Base-by-base conservation (phyloP, 2,329 filamentous ascomycete genomes). In the Teratosphaeria destructans region DNA sequence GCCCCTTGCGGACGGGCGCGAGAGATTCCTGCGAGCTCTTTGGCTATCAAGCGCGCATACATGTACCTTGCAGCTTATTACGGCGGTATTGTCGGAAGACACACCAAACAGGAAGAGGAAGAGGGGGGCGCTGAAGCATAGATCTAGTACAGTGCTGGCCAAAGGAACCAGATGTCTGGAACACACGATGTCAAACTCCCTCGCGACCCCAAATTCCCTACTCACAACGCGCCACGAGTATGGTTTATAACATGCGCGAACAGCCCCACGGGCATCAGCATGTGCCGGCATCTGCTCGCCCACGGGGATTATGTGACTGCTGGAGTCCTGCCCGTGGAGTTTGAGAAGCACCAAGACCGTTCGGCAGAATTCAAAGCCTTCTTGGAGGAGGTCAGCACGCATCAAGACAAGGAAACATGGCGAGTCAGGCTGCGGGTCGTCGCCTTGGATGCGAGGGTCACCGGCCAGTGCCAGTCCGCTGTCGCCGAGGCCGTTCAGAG, bases 241-340 rank as follows among this genome's bases (percentile, higher is more conserved):
- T 97, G 94, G 94, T 86, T 99, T 71, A 79, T 99, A 65, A 96
- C 92, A 11, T 87, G 89, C 61, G 89, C 90, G 37, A 83, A 93
- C 61, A 93, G 90, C 39, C 90, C 93, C 12, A 82, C 96, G 64
- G 87, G 87, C 58, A 88, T 96, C 61, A 87, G 89, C 54, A 81
- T 96, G 60, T 88, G 90, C 58, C 85, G 88, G 58, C 84, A 90
- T 67, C 81, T 95, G 52, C 85, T 97, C 55, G 84, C 85, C n/a
- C 91, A 96, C 74, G 93, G 94, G 55, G 94, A 97, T 74, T 92
- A 88, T 72, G 88, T 95, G 54, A 87, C 93, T 55, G 88, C 90
- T 5, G 94, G 92, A 58, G 81, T 96, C 37, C 85, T 89, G 55
- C 87, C 90, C 3, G 78, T 82, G 56, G 89, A 94, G 74, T 86